Evolutionary conservation across 768 basidiomycete genomes (phyloP).

Genomic region (Butyriboletus loyo): DNA sequence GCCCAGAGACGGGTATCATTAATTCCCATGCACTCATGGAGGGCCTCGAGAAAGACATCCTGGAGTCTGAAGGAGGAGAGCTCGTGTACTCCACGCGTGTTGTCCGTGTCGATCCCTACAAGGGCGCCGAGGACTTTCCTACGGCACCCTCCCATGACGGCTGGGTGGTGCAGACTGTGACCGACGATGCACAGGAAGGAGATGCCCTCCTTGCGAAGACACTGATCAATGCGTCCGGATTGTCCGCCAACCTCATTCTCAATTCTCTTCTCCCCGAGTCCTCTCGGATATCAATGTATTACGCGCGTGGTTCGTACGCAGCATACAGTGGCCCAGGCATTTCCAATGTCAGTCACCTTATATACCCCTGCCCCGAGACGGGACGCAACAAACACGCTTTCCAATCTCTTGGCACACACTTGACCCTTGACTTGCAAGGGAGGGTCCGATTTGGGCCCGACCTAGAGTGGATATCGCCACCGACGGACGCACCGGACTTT

Average conservation of each 20-base stretch:
- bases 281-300: conserved; percentile 69
- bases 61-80: conserved; percentile 62
- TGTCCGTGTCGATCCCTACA: conserved; percentile 77
- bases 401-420: conserved; percentile 87
- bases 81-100: conserved; percentile 78
- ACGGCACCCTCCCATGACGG: conserved; percentile 48
- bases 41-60: conserved; percentile 78
- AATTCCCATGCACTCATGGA: conserved; percentile 85
- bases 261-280: conserved; percentile 63
- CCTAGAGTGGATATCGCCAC: conserved; percentile 78
- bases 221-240: conserved; percentile 80
- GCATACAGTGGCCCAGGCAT: conserved; percentile 82
- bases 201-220: conserved; percentile 72
- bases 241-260: conserved; percentile 66
- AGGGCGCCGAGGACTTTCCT: conserved; percentile 20
- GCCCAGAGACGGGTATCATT: conserved; percentile 85
- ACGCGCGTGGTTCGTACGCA: conserved; percentile 83
- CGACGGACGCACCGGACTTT: conserved; percentile 27
- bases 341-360: conserved; percentile 62
- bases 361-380: conserved; percentile 87
- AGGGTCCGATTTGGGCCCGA: conserved; percentile 92
- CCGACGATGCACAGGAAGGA: conserved; percentile 44
- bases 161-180: conserved; percentile 85
- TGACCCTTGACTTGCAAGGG: conserved; percentile 82
- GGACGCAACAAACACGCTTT: conserved; percentile 60